Evolutionary conservation across 331 rosid species (phyloP).

Genomic region (Stylosanthes scabra): DNA sequence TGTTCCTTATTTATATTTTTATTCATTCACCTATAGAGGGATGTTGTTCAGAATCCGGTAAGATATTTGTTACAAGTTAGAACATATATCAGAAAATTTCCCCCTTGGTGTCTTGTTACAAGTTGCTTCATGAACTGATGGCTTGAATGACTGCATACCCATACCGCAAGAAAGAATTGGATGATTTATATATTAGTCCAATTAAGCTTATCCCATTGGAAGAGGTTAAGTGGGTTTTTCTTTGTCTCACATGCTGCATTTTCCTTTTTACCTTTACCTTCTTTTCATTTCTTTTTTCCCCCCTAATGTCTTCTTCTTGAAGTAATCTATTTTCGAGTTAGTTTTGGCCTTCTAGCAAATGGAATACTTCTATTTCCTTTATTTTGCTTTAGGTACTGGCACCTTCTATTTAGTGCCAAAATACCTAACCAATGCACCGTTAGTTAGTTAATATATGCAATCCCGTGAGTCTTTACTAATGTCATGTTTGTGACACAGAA

Average conservation of each 20-base stretch:
- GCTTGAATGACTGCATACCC: slow-evolving; percentile 25
- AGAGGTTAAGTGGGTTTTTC: slow-evolving; percentile 37
- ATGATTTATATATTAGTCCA: slow-evolving; percentile 48
- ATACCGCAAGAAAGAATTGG: slow-evolving; percentile 47
- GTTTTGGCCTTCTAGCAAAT: slow-evolving; percentile 40
- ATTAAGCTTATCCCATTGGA: slow-evolving; percentile 35
- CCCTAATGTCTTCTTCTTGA: slow-evolving; percentile 42
- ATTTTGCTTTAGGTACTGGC: neutral
- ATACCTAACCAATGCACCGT: slow-evolving; percentile 5
- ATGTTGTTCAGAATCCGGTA: slow-evolving; percentile 20
- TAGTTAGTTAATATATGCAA: neutral
- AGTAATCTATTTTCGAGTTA: slow-evolving; percentile 42
- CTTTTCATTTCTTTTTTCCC: slow-evolving; percentile 35
- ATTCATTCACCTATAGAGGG: too few species aligned
- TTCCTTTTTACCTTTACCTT: slow-evolving; percentile 36
- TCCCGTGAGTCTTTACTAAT: neutral
- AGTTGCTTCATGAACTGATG: slow-evolving; percentile 33
- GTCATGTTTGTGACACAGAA: slow-evolving; percentile 20
- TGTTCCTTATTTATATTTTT: neutral
- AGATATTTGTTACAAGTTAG: slow-evolving; percentile 23
- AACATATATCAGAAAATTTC: neutral
- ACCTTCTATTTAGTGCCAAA: slow-evolving; percentile 16
- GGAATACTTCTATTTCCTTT: slow-evolving; percentile 29
- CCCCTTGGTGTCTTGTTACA: slow-evolving; percentile 10
- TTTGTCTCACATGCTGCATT: slow-evolving; percentile 57